Base-by-base conservation (phyloP, 2,329 filamentous ascomycete species). In the Pseudogymnoascus sp. region DNA sequence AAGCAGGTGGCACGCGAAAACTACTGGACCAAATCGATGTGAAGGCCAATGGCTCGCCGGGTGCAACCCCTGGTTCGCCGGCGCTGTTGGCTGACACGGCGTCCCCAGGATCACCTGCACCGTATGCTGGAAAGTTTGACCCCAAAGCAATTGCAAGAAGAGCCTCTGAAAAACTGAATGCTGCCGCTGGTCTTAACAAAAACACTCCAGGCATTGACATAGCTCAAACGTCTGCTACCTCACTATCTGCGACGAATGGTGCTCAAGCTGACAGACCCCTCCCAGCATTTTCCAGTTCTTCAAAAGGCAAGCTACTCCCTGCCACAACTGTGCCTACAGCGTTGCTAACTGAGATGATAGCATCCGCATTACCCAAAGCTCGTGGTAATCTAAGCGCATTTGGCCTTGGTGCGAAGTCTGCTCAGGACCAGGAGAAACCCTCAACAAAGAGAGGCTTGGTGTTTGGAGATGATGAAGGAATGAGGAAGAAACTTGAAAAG, bases 131-230 rank as follows among this genome's bases (percentile, higher is more conserved):
- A 67, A 95, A 94, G 71, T 92, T 94, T 67, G 88, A 95, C 67
- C 88, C 89, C 4, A 95, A 95, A 72, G 86, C 84, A 18, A 91
- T 94, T 66, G 86, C 83, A 38, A 95, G 92, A 72, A 94, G 89
- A 71, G 81, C 86, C 18, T 81, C 84, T 39, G 79, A 82, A 30
- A 75, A 80, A 39, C 77, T 83, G 30, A 79, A 79, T 57, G 75
- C 80, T 41, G 73, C 79, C 59, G 75, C 82, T 68, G 73, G 81
- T 39, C 73, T 85, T 61, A 28, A 37, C 55, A 78, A 74, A 59
- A 81, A 83, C 71, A 72, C 83, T 63, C 72, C 77, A 58, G 73
- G 81, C 57, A 78, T 79, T 61, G 71, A 73, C 59, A 67, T 74
- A 64, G 70, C 72, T 67, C 79, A 78, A 71, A 66, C 74, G 66